phyloP scores from a whole-genome alignment of 2,329 filamentous ascomycete species.

The Magnaporthales sp. region DNA sequence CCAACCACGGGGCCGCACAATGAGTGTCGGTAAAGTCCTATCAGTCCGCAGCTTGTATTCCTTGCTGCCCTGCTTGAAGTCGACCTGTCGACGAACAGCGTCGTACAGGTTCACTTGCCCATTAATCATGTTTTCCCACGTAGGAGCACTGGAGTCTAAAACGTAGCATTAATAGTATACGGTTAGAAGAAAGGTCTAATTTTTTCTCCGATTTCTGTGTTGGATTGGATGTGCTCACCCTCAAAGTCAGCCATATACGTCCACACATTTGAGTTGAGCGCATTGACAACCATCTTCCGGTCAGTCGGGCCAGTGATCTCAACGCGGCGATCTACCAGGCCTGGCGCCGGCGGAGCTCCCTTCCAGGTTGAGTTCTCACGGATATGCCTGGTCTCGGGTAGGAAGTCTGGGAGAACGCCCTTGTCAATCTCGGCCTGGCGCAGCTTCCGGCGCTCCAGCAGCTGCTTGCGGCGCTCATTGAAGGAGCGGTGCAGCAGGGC shows the following conservation, averaged over 20 bases:
- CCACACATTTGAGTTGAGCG: slow-evolving; percentile 90
- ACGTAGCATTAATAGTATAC: neutral
- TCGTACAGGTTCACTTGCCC: slow-evolving; percentile 98
- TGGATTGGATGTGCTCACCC: slow-evolving; percentile 43
- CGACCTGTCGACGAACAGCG: slow-evolving; percentile 83
- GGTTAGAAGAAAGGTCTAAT: neutral
- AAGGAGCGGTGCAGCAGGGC: slow-evolving; percentile 92
- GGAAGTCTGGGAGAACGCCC: slow-evolving; percentile 82
- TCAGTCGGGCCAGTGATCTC: slow-evolving; percentile 98
- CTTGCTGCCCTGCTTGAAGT: slow-evolving; percentile 92
- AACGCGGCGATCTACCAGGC: slow-evolving; percentile 84
- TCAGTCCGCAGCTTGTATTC: slow-evolving; percentile 97
- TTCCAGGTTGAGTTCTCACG: slow-evolving; percentile 92
- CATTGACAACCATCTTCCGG: slow-evolving; percentile 98
- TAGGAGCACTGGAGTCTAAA: slow-evolving; percentile 84
- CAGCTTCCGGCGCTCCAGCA: slow-evolving; percentile 76
- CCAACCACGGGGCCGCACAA: slow-evolving; percentile 92
- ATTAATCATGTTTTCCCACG: slow-evolving; percentile 99
- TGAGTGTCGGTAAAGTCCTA: slow-evolving; percentile 75
- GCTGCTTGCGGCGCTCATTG: slow-evolving; percentile 77
- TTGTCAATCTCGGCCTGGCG: slow-evolving; percentile 92
- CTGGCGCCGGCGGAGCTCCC: slow-evolving; percentile 83
- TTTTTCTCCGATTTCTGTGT: slow-evolving; percentile 5
- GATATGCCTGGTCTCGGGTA: slow-evolving; percentile 91
- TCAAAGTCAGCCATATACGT: slow-evolving; percentile 99